A percentile compares a stretch with the other conserved stretches of the same genome.
Conservation (phyloP, 345 rosid genomes). For the Salix viminalis region DNA sequence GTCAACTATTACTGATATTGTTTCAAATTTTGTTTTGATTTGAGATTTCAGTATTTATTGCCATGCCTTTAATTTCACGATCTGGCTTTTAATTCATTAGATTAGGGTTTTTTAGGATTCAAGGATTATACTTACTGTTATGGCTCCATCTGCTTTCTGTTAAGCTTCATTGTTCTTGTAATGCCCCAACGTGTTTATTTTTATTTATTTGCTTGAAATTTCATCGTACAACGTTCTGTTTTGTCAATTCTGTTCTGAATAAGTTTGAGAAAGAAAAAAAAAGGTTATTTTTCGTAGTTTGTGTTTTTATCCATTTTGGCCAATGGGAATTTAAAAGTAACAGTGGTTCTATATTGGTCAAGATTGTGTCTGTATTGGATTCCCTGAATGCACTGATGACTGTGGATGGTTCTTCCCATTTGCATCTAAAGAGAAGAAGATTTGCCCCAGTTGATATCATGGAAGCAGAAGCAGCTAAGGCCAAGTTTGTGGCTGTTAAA, state of each 20-base stretch:
- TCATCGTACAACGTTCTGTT: neutral
- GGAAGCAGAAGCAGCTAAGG: conserved; percentile 76
- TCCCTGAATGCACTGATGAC: conserved; percentile 39
- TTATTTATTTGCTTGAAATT: neutral
- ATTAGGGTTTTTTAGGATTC: neutral
- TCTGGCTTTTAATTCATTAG: neutral
- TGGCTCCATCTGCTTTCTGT: neutral
- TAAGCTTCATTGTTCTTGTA: neutral
- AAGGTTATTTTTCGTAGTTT: neutral
- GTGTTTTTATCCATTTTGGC: neutral
- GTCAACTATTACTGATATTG: neutral
- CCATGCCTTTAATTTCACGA: neutral
- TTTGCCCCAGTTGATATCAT: conserved; percentile 46
- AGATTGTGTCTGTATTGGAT: neutral
- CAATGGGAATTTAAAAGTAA: neutral
- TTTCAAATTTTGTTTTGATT: neutral
- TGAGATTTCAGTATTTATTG: neutral
- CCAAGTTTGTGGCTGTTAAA: conserved; percentile 51
- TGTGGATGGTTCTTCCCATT: conserved; percentile 44
- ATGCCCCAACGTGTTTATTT: neutral
- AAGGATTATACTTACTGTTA: neutral
- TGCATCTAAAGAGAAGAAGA: conserved; percentile 67
- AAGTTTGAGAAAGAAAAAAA: neutral
- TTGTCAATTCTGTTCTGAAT: neutral
- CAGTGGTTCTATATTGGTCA: neutral